These are phyloP conservation scores for Tardiomyces depauwii DNA, from an alignment of 1,139 yeast genomes.

Conservation along the genomic window DNA sequence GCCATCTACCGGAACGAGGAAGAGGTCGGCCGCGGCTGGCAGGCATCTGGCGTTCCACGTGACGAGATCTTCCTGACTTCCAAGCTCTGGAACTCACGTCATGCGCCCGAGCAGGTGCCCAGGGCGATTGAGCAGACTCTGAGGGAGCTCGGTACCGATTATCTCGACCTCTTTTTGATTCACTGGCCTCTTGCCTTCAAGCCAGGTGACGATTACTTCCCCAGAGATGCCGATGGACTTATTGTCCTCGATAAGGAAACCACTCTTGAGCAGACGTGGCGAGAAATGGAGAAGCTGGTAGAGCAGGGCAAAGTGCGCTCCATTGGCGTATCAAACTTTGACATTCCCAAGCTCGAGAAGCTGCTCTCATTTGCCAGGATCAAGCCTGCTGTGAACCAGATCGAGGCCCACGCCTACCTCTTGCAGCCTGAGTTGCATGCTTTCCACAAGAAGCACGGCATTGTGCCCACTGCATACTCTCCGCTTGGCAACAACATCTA, in stretches of 20 bases:
- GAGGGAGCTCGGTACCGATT: slow-evolving; percentile 58
- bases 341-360: slow-evolving; percentile 40
- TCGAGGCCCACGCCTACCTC: slow-evolving; percentile 62
- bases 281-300: slow-evolving; percentile 47
- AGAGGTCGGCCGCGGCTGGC: slow-evolving; percentile 16
- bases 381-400: slow-evolving; percentile 61
- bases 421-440: slow-evolving; percentile 59
- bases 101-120: slow-evolving; percentile 42
- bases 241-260: slow-evolving; percentile 32
- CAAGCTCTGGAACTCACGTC: slow-evolving; percentile 64
- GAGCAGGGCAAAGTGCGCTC: slow-evolving; percentile 48
- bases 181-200: slow-evolving; percentile 72
- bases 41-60: slow-evolving; percentile 37
- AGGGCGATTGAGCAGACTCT: slow-evolving; percentile 52
- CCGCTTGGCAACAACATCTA: slow-evolving; percentile 47
- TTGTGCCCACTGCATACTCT: slow-evolving; percentile 55
- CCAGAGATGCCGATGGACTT: slow-evolving; percentile 29
- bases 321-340: slow-evolving; percentile 73
- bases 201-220: slow-evolving; percentile 24
- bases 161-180: slow-evolving; percentile 70
- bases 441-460: slow-evolving; percentile 39
- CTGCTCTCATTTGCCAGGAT: slow-evolving; percentile 41
- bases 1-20: slow-evolving; percentile 14
- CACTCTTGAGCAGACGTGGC: slow-evolving; percentile 31
- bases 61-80: slow-evolving; percentile 68